A percentile compares a stretch with the other conserved stretches of the same genome.
Evolutionary conservation across 2,329 filamentous ascomycete genomes (phyloP).

Genomic region (Teratosphaeria nubilosa): DNA sequence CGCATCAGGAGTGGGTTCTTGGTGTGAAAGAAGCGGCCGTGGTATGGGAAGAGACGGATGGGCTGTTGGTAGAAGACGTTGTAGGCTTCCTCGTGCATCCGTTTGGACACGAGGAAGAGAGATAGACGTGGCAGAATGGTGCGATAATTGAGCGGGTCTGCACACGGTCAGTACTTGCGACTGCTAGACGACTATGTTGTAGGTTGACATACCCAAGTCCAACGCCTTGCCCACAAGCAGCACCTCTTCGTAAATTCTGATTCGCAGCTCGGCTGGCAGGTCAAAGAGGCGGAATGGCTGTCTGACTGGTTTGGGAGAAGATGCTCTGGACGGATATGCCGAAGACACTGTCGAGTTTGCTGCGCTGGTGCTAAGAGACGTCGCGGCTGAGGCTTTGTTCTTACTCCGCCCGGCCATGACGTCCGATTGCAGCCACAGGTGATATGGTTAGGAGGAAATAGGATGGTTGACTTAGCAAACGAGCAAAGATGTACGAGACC

Average conservation of each 20-base stretch:
- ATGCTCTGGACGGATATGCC: conserved; percentile 11
- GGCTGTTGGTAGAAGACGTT: conserved; percentile 56
- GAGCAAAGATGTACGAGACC: conserved; percentile 2
- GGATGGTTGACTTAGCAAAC: background rate
- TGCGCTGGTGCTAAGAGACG: conserved; percentile 10
- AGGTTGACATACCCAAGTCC: conserved; percentile 41
- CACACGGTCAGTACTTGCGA: background rate
- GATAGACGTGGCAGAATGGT: conserved; percentile 47
- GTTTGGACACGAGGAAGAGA: conserved; percentile 51
- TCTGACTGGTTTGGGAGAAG: conserved; percentile 12
- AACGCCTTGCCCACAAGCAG: conserved; percentile 48
- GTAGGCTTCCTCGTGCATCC: conserved; percentile 53
- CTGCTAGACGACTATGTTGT: no score
- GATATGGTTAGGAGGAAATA: conserved; percentile 5
- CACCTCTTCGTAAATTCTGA: conserved; percentile 57
- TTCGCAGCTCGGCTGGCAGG: conserved; percentile 59
- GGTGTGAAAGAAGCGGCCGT: conserved; percentile 59
- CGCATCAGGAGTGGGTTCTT: conserved; percentile 62
- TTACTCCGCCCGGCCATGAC: background rate
- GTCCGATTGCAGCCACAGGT: conserved; percentile 20
- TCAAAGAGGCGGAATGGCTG: conserved; percentile 54
- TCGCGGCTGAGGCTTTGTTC: background rate
- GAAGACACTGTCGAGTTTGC: conserved; percentile 17
- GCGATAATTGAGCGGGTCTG: conserved; percentile 54
- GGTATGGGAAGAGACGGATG: conserved; percentile 56